Evolutionary conservation across 352 stramenopile species (phyloP).

Genomic region (Pythium phragmiticola): DNA sequence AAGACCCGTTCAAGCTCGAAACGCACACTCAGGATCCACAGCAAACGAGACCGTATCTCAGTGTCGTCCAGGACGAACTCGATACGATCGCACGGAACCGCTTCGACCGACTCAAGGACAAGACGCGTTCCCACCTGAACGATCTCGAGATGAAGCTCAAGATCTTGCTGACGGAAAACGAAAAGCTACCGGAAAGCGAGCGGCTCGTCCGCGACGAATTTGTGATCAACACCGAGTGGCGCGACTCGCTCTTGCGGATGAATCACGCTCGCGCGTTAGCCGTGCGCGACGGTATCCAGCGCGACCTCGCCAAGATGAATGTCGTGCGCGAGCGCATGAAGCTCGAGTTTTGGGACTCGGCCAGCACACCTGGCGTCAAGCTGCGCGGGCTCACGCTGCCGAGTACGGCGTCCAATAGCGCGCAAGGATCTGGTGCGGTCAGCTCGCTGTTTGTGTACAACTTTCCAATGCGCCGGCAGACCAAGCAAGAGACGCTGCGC

Average conservation of each 20-base stretch:
- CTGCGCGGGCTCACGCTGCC: constrained; percentile 53
- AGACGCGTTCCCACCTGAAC: constrained; percentile 55
- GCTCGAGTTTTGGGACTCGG: constrained; percentile 89
- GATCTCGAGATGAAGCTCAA: constrained; percentile 71
- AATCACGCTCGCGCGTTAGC: constrained; percentile 59
- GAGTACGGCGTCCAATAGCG: too few relatives aligned
- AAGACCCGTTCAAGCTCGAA: constrained; percentile 56
- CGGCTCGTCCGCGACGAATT: constrained; percentile 86
- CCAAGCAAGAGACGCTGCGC: constrained; percentile 44
- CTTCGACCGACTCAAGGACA: constrained; percentile 68
- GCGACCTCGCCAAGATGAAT: constrained; percentile 70
- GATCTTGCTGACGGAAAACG: constrained; percentile 69
- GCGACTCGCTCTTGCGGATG: constrained; percentile 45
- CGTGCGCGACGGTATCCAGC: constrained; percentile 63
- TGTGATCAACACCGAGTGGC: constrained; percentile 84
- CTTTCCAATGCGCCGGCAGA: constrained; percentile 71
- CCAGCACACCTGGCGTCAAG: constrained; percentile 62
- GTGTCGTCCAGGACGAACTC: constrained; percentile 36
- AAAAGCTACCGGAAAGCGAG: constrained; percentile 59
- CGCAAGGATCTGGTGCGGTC: neutral
- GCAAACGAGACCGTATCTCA: constrained; percentile 39
- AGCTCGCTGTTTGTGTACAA: constrained; percentile 65
- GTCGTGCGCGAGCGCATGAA: constrained; percentile 87
- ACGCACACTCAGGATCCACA: constrained; percentile 27
- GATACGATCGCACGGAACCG: constrained; percentile 42